Evolutionary conservation across 805 yeast genomes (phyloP), one percentile per base, ranked within the genome.

Genomic region (Henningerozyma blattae): DNA sequence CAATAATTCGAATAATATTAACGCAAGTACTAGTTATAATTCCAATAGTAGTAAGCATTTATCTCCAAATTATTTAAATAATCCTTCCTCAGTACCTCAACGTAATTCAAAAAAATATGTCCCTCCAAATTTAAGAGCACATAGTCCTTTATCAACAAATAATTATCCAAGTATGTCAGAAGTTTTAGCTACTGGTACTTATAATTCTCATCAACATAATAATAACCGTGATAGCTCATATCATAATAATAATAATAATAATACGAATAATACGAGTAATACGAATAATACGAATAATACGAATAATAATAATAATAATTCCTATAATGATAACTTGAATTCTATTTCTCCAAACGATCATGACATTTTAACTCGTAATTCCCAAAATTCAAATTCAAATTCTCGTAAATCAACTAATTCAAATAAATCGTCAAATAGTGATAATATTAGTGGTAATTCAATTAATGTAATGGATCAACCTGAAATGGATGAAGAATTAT

Each of bases 401-500:
- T 24, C 27, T 24, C 15, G n/a, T 10, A 6, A 24, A 30, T 19
- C 17, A 28, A n/a, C 22, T 16, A 34, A 31, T 22, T 17, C 24
- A 10, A 20, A 20, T 20, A 12, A 20, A 9, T 20, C 24, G 12
- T 20, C 24, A 20, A 20, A n/a, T n/a, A n/a, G n/a, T n/a, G n/a
- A n/a, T n/a, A n/a, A n/a, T n/a, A n/a, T n/a, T n/a, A n/a, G n/a
- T n/a, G 14, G 32, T 15, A 22, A 19, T 15, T 15, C 20, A 5
- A 33, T 26, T 15, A 30, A 30, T 28, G 25, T 35, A 27, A 40
- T 34, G 16, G 43, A 40, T 20, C 52, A 45, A 15, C 50, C 43
- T 25, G 58, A 55, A 39, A 40, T 46, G 4, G 60, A 56, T 40
- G 61, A 55, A 33, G 48, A 48, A 8, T 37, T 56, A 26, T 57